Base-by-base conservation (phyloP, 2,329 filamentous ascomycete species). In the Endoconidiophora polonica region DNA sequence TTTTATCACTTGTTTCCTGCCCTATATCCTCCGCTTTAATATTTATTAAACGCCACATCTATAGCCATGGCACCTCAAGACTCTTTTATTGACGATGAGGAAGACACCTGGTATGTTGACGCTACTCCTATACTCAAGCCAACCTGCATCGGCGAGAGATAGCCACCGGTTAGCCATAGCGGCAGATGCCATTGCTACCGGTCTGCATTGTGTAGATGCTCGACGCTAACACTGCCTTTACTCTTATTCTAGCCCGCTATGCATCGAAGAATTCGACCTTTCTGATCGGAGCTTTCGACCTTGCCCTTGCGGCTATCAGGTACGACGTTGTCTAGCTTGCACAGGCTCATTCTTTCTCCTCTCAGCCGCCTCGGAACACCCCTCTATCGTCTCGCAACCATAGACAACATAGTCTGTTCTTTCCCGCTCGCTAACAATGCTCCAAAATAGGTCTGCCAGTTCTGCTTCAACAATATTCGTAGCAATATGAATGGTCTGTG, bases 381-480 rank as follows among this genome's bases (percentile, higher is more conserved):
- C 43, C 9, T 7, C 23, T 29, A 16, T n/a, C 37, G 10, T 10
- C n/a, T 26, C 10, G 6, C 20, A n/a, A 22, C 6, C 10, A 45
- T 24, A 16, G 43, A 39, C 18, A 29, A 4, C 5, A 4, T 29
- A 18, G 1, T 39, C 23, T 23, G 4, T 36, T 48, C 26, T 16
- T 10, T 37, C 16, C 16, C 16, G 16, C 16, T 18, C 16, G 26
- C 26, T 29, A 29, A 29, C 26, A 4, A 6, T 29, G 26, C 26
- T 29, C 2, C 10, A 10, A 7, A 29, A n/a, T 42, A 95, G 88
- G 90, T 98, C 64, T 98, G 91, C 67, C 93, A 98, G 71, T 98
- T 98, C 68, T 98, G 91, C 69, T 98, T 90, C 71, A 95, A 98
- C 68, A 98, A 96, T 64, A 93, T 98, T 64, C 94, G 93, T 68